Base-by-base conservation (phyloP, 2,329 filamentous ascomycete species). In the Volutella citrinella region DNA sequence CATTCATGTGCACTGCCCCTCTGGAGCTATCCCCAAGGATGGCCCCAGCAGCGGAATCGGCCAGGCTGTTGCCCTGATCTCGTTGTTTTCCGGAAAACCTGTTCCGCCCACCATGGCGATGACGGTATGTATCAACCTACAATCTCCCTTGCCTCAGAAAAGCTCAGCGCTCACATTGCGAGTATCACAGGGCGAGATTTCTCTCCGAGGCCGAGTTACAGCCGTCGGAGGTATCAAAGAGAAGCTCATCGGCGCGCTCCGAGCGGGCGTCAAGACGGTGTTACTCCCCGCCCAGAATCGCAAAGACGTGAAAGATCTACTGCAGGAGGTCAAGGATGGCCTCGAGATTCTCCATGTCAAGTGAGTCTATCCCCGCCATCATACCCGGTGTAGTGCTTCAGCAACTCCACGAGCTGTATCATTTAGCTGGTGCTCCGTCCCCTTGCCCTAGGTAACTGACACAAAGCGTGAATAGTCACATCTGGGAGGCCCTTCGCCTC, bases 141-240 rank as follows among this genome's bases (percentile, higher is more conserved):
- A n/a, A n/a, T n/a, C n/a, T n/a, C n/a, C n/a, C n/a, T n/a, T n/a
- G n/a, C n/a, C n/a, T n/a, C n/a, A n/a, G n/a, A n/a, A n/a, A n/a
- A n/a, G n/a, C n/a, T n/a, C n/a, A n/a, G n/a, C n/a, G n/a, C n/a
- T n/a, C n/a, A n/a, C n/a, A 27, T 42, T 19, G 35, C 43, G 29
- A 32, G 47, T 48, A 35, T 28, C 36, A 62, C 58, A 78, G 74
- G 78, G 79, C 44, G 80, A 83, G 55, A 80, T 83, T 42, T 88
- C 85, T 36, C 78, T 98, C 17, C 79, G 93, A 25, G 93, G 93
- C 15, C 81, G 89, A 46, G 85, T 98, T 36, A 87, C 93, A 64
- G 88, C 91, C 17, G 93, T 98, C 21, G 93, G 93, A 33, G 93
- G 93, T 13, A 97, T 98, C 68, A 96, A 97, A 66, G 91, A 98